Evolutionary conservation across 495 filamentous ascomycete species (phyloP), one percentile per base, ranked within the genome.

Genomic region (Xylaria acuta): DNA sequence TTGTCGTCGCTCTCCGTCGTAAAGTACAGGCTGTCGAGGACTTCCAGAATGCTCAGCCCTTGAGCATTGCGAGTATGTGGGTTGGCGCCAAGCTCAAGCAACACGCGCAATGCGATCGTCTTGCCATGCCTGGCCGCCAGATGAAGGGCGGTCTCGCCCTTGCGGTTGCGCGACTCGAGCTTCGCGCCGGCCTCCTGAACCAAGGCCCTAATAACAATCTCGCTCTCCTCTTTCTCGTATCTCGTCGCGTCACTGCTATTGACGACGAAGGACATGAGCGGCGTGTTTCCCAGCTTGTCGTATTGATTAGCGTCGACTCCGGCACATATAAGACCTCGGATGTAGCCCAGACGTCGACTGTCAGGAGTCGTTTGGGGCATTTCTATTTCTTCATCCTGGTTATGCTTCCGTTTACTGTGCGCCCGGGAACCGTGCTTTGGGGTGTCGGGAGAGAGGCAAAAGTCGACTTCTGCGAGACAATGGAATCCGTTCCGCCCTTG

Each of bases 401-500:
- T 77, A 53, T 66, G 74, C 59, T 79, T 81, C 25, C 77, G 70
- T 47, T 79, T 77, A 43, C 64, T 69, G 41, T 58, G 34, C 53
- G 38, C 36, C 20, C 45, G 32, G 56, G 65, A 12, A 22, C 47
- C 22, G 12, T 30, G 59, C 49, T 71, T 64, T n/a, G 69, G 69
- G 22, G 36, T 71, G 38, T 30, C 47, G 6, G 59, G 59, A 9
- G 34, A 36, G 62, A 71, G 59, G 14, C 72, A 62, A 41, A 79
- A 72, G 63, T 75, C 71, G 34, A 82, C 85, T 72, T 85, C 84
- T 32, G 85, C 85, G 38, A 87, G 80, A 67, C 83, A 84, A 66
- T 87, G 84, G 20, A 87, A 75, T 30, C 83, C 85, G 74, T 87
- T 86, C 6, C 84, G 82, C 22, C 85, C 84, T 6, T 76, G 79